Evolutionary conservation across 2,329 filamentous ascomycete species (phyloP).

Genomic region (Microsporum canis): DNA sequence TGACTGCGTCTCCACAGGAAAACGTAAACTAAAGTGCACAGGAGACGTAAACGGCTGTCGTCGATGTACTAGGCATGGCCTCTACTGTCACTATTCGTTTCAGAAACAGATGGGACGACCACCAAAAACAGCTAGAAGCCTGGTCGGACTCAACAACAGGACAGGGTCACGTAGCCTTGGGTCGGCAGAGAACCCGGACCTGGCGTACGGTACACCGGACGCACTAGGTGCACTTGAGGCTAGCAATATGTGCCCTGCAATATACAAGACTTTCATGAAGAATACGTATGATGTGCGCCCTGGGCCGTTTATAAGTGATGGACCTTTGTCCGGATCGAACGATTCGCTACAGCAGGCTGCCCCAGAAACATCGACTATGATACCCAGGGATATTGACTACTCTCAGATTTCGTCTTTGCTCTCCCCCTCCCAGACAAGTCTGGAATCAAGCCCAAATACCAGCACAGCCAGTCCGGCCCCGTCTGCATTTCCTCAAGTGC

Average conservation of each 20-base stretch:
- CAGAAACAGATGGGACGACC: conserved; percentile 41
- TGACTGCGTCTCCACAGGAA: conserved; percentile 24
- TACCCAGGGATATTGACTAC: conserved; percentile 10
- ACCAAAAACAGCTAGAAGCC: conserved; percentile 29
- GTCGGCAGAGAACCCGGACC: neutral
- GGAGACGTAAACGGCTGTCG: conserved; percentile 34
- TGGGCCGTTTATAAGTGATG: conserved; percentile 10
- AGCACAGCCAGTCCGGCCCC: neutral
- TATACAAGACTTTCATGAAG: conserved; percentile 16
- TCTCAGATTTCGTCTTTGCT: conserved; percentile 9
- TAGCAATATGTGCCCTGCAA: conserved; percentile 22
- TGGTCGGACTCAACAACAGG: conserved; percentile 20
- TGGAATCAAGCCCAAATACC: neutral
- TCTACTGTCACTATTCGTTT: conserved; percentile 36
- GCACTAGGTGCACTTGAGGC: conserved; percentile 16
- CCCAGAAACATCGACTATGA: neutral
- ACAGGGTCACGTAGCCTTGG: conserved; percentile 5
- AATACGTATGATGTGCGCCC: conserved; percentile 10
- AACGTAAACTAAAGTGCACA: conserved; percentile 40
- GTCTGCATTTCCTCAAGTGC: neutral
- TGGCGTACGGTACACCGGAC: conserved; percentile 12
- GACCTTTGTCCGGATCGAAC: conserved; percentile 10
- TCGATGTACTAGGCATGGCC: conserved; percentile 33
- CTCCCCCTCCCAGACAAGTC: conserved; percentile 2
- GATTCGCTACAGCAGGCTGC: neutral